Percentiles rank a stretch among this genome's conserved stretches.
Evolutionary conservation across 345 rosid genomes (phyloP).

Genomic region (Salix dunnii): DNA sequence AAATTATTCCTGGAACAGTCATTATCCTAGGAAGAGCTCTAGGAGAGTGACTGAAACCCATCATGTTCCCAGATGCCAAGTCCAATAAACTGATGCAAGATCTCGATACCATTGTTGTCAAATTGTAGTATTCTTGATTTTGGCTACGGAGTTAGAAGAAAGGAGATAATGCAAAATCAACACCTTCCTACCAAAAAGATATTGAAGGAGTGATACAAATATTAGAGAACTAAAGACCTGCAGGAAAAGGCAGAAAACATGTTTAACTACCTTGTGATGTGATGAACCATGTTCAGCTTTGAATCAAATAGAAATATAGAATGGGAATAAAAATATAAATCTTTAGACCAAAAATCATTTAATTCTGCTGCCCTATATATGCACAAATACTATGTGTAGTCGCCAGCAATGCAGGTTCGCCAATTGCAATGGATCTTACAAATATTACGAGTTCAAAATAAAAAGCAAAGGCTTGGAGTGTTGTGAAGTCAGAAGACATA

Average conservation of each 20-base stretch:
- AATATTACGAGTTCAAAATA: neutral
- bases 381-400: neutral
- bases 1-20: conserved; percentile 53
- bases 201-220: neutral
- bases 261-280: neutral
- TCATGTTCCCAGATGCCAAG: conserved; percentile 55
- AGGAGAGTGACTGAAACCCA: conserved; percentile 51
- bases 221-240: conserved; percentile 10
- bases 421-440: neutral
- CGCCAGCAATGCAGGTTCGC: conserved; percentile 1
- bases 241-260: neutral
- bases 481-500: neutral
- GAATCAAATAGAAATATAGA: neutral
- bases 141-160: neutral
- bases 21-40: conserved; percentile 51
- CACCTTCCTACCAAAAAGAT: neutral
- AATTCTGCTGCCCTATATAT: neutral
- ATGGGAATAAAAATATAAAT: neutral
- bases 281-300: neutral
- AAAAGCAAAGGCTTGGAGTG: neutral
- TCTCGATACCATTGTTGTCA: conserved; percentile 50
- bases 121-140: neutral
- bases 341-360: neutral
- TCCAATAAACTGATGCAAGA: conserved; percentile 61
- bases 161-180: neutral